Percentiles rank a stretch among this genome's conserved stretches.
Conservation (phyloP, 495 filamentous ascomycete species). For the Penicillium crystallinum region DNA sequence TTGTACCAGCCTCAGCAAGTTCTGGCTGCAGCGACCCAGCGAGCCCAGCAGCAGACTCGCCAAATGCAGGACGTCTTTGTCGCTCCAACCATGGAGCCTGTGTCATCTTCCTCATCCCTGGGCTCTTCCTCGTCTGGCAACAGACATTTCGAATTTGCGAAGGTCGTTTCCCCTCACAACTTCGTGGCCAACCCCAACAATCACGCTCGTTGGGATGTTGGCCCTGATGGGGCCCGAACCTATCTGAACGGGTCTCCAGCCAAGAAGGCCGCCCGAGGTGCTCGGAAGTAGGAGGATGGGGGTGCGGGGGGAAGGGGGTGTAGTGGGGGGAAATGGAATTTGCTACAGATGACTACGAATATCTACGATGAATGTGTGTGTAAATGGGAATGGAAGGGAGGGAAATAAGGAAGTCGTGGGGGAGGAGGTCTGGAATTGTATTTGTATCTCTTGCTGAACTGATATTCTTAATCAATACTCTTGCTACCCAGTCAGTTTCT, state of each 20-base stretch:
- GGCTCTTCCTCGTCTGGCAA: background rate
- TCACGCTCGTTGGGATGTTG: constrained; percentile 18
- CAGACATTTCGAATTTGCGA: constrained; percentile 8
- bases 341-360: background rate
- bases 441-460: background rate
- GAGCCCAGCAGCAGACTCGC: no score
- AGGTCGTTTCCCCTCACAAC: constrained; percentile 7
- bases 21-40: no score
- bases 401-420: no score
- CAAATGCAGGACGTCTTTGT: no score
- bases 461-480: background rate
- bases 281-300: background rate
- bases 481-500: no score
- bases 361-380: no score
- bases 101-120: no score
- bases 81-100: no score
- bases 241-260: constrained; percentile 21
- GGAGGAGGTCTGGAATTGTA: no score
- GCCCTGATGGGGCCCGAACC: constrained; percentile 3
- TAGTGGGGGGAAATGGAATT: background rate
- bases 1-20: no score
- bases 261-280: background rate
- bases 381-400: no score
- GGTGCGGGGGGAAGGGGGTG: background rate
- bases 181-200: constrained; percentile 27